These are phyloP conservation scores for Leonotis leonurus DNA, from an alignment of 257 asterid genomes.

Conservation along the genomic window DNA sequence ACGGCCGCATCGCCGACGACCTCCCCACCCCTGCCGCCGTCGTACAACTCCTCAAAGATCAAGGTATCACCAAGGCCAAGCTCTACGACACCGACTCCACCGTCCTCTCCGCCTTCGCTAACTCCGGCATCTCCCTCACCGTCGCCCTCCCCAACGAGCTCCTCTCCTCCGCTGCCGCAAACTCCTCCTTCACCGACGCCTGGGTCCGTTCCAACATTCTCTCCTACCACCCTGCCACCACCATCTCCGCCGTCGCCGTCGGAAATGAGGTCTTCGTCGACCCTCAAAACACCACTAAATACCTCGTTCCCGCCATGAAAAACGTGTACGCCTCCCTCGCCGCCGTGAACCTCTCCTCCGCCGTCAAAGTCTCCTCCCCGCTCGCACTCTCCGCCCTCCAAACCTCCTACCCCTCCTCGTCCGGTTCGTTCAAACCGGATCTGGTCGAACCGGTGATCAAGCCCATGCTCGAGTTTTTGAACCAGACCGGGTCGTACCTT, in stretches of 20 bases:
- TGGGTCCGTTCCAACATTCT: constrained; percentile 69
- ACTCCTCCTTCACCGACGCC: constrained; percentile 51
- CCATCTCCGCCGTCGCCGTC: constrained; percentile 65
- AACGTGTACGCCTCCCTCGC: constrained; percentile 55
- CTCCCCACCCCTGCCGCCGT: constrained; percentile 68
- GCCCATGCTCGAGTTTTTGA: constrained; percentile 60
- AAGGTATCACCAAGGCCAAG: constrained; percentile 47
- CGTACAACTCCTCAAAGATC: constrained; percentile 58
- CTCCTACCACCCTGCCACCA: constrained; percentile 43
- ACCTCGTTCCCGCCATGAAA: constrained; percentile 80
- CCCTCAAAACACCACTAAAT: constrained; percentile 45
- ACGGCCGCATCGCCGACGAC: constrained; percentile 80
- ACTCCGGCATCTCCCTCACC: constrained; percentile 52
- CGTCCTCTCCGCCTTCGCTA: constrained; percentile 66
- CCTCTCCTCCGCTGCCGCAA: constrained; percentile 61
- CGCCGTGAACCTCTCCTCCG: constrained; percentile 33
- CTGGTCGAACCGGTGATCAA: constrained; percentile 66
- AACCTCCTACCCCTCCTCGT: constrained; percentile 68
- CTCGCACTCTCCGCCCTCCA: constrained; percentile 59
- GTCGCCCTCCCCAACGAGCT: constrained; percentile 76
- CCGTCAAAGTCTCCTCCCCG: constrained; percentile 62
- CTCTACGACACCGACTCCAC: constrained; percentile 66
- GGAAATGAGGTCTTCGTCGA: constrained; percentile 81
- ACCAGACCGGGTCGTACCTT: constrained; percentile 51
- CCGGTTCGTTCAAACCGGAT: constrained; percentile 64